A percentile compares a stretch with the other conserved stretches of the same genome.
These are phyloP conservation scores for Myriosclerotinia curreyana DNA, from an alignment of 2,329 filamentous ascomycete species.

Conservation along the genomic window DNA sequence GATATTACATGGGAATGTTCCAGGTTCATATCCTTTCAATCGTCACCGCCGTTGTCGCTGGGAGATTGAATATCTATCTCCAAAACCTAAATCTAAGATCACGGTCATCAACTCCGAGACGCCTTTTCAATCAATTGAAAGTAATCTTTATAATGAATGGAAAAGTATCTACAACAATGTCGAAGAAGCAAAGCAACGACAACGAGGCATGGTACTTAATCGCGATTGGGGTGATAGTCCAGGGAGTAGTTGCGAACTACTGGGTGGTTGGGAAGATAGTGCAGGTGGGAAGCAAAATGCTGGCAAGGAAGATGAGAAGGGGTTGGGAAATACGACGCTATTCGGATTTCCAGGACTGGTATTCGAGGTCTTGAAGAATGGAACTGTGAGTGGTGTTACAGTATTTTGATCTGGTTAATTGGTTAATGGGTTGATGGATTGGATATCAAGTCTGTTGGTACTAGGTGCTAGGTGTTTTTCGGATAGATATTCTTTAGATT, in stretches of 20 bases:
- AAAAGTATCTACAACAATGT: slow-evolving; percentile 59
- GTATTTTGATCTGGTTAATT: slow-evolving; percentile 58
- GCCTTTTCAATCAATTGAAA: slow-evolving; percentile 69
- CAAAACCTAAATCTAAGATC: slow-evolving; percentile 42
- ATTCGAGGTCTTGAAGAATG: slow-evolving; percentile 94
- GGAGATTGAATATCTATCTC: slow-evolving; percentile 62
- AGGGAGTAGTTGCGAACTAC: slow-evolving; percentile 77
- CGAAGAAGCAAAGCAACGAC: slow-evolving; percentile 50
- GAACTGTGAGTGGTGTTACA: slow-evolving; percentile 82
- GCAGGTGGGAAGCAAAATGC: slow-evolving; percentile 44
- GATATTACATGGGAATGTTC: slow-evolving; percentile 91
- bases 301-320: slow-evolving; percentile 50
- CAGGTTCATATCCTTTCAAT: slow-evolving; percentile 96
- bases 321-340: slow-evolving; percentile 73
- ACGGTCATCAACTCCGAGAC: slow-evolving; percentile 56
- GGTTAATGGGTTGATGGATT: slow-evolving; percentile 14
- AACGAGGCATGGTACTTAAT: slow-evolving; percentile 83
- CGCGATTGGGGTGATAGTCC: slow-evolving; percentile 89
- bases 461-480: not conserved
- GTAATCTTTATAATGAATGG: slow-evolving; percentile 67
- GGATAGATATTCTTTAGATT: slow-evolving; percentile 3
- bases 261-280: slow-evolving; percentile 83
- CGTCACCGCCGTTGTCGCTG: slow-evolving; percentile 86
- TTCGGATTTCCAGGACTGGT: slow-evolving; percentile 92
- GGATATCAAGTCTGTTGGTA: slow-evolving; percentile 6